Percentiles rank a stretch among this genome's conserved stretches.
These are phyloP conservation scores for Acephala macrosclerotiorum DNA, from an alignment of 2,329 filamentous ascomycete genomes.

Conservation along the genomic window DNA sequence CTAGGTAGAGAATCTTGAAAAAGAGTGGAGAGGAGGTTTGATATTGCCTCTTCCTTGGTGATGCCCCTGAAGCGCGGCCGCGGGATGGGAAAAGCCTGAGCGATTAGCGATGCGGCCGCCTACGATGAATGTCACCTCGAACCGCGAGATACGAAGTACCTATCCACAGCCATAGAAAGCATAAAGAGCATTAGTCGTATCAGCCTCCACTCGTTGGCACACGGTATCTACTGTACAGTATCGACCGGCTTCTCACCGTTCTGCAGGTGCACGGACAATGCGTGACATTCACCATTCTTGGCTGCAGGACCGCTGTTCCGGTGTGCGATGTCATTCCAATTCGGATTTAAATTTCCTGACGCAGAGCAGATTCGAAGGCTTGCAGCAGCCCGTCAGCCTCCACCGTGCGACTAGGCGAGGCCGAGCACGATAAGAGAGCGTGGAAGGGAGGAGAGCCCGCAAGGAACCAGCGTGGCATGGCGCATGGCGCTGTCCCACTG, in stretches of 20 bases:
- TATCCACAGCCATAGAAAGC: background rate
- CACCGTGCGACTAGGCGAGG: background rate
- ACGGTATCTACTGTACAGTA: too few relatives aligned
- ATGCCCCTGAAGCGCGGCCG: background rate
- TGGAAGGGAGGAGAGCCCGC: background rate
- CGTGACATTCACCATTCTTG: background rate
- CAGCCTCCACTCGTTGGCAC: background rate
- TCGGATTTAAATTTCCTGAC: background rate
- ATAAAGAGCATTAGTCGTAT: background rate
- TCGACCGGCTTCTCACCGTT: background rate
- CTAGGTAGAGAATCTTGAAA: conserved; percentile 3
- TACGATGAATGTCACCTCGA: background rate
- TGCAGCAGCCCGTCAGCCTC: background rate
- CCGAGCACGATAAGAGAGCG: conserved; percentile 1
- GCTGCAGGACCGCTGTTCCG: background rate
- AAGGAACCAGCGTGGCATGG: background rate
- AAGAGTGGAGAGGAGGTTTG: conserved; percentile 7
- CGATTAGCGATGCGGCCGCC: conserved; percentile 5
- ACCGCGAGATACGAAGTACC: background rate
- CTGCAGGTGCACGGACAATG: background rate
- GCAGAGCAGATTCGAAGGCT: background rate
- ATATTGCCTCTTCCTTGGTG: conserved; percentile 6
- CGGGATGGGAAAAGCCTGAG: conserved; percentile 1
- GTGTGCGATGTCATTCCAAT: background rate
- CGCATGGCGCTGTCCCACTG: background rate